Base-by-base conservation (phyloP, 1,139 yeast species). In the Yamadazyma trypodendri region DNA sequence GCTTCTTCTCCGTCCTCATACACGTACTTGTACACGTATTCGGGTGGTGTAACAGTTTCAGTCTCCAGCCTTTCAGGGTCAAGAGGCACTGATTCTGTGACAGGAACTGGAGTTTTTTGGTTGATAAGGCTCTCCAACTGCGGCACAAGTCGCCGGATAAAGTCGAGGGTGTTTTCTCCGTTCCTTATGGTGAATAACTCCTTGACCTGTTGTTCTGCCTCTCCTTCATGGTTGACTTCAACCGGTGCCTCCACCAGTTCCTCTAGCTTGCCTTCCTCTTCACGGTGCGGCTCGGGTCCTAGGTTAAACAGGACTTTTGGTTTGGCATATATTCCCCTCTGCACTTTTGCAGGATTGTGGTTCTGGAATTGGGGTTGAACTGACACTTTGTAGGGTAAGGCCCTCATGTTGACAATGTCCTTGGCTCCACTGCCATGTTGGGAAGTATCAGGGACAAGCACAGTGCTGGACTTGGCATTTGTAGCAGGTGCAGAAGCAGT, bases 351-450 rank as follows among this genome's bases (percentile, higher is more conserved):
- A 4, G 33, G 29, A 8, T 44, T 38, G 34, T 61, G 63, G 29
- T 46, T 38, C 16, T 48, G 49, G 33, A 59, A 60, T 35, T 61
- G 65, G 2, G 66, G 66, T 3, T 42, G 39, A 1, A 60, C 49
- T 2, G 56, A 48, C 4, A 61, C 44, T 27, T 59, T 56, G 41
- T 59, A 45, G 3, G 63, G 50, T 0, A 58, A 48, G 6, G 36
- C 40, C 18, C 55, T 51, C 43, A 45, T 49, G 32, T 53, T 52
- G 31, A 56, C 41, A 6, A 61, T 37, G 16, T 52, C 51, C 34
- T 58, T 56, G 11, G 46, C 55, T 10, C 41, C 40, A 15, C 17
- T 22, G 9, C 41, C 41, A 29, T 38, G 44, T 28, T 25, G 17
- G 6, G 28, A n/a, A 9, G 11, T 8, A 9, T 24, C 27, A 6